Conservation (phyloP, 208 protist genomes). For the Kentomonas sorsogonicus region DNA sequence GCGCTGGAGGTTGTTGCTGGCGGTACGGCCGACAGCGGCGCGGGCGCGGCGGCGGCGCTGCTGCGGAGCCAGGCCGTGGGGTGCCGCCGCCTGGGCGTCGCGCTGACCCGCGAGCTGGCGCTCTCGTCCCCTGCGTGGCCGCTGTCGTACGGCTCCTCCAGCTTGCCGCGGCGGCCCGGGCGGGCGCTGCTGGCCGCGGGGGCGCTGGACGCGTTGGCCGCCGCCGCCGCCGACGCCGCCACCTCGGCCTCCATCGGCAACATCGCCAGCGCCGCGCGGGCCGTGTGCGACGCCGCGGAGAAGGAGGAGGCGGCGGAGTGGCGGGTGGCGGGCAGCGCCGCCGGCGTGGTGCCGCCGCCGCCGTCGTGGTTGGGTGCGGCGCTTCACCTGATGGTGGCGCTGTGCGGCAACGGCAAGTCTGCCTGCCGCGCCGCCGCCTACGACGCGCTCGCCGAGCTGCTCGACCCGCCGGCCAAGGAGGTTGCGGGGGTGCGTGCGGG, state of each 20-base stretch:
- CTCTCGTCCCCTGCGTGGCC: not conserved
- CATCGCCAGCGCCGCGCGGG: not conserved
- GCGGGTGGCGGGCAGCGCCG: too few species aligned
- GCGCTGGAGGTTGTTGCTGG: too few species aligned
- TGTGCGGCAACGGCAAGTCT: too few species aligned
- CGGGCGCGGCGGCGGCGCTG: not conserved
- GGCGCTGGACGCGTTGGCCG: not conserved
- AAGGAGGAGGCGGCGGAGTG: not conserved
- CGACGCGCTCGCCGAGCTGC: not conserved
- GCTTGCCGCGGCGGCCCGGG: too few species aligned
- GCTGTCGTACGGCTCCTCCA: not conserved
- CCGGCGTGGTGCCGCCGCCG: too few species aligned
- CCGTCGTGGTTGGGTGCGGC: not conserved
- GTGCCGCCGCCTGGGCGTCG: not conserved
- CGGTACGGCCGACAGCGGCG: too few species aligned
- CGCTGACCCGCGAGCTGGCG: not conserved
- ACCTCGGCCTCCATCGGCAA: too few species aligned
- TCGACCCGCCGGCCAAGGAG: too few species aligned
- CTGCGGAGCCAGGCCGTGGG: not conserved
- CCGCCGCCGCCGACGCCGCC: too few species aligned
- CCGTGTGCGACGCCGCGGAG: not conserved
- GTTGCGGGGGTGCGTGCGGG: too few species aligned
- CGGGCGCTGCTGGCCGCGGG: too few species aligned
- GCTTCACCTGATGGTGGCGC: not conserved
- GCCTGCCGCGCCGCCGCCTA: too few species aligned